Base-by-base conservation (phyloP, 805 yeast species). In the Candida khao-thaluensis region DNA sequence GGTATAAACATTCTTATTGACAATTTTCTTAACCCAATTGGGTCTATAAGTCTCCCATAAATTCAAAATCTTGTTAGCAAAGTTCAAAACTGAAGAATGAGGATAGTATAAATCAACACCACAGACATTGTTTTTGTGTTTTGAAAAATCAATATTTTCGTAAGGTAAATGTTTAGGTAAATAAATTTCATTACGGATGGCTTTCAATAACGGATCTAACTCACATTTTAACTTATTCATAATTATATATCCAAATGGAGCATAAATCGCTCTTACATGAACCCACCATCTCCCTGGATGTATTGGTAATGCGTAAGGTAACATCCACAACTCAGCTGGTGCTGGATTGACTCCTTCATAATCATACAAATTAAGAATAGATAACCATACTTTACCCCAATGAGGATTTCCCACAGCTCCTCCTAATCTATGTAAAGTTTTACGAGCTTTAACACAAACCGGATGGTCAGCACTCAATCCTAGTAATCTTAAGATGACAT, bases 231-330 rank as follows among this genome's bases (percentile, higher is more conserved):
- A 67, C 40, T 65, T 64, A 21, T 74, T 70, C 35, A 85, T 67
- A 10, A 84, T 78, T 7, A 93, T 57, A 57, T 91, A 93, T 12
- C 96, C 91, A 52, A 91, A 66, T 0, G 98, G 90, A 23, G 85
- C 60, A 53, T 90, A 93, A 16, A 93, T 86, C 1, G 93, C 95
- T 41, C 99, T 71, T 0, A 97, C 90, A 55, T 93, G 99, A 16
- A 91, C 96, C 99, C 99, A 93, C 99, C 98, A 93, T 56, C 86
- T 76, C 24, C 90, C 95, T 1, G 99, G 99, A 55, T 93, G 98
- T 28, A 89, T 69, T 0, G 96, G 95, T 2, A 83, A 53, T 35
- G 71, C 56, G 45, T 88, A 85, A 1, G 99, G 99, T 29, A 91
- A 60, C 42, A 83, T 61, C 93, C 96, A 93, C 35, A 89, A 64